Percentiles rank a stretch among this genome's conserved stretches.
These are phyloP conservation scores for Cutaneotrichosporon cavernicola DNA, from an alignment of 1,284 basidiomycete genomes.

Conservation along the genomic window DNA sequence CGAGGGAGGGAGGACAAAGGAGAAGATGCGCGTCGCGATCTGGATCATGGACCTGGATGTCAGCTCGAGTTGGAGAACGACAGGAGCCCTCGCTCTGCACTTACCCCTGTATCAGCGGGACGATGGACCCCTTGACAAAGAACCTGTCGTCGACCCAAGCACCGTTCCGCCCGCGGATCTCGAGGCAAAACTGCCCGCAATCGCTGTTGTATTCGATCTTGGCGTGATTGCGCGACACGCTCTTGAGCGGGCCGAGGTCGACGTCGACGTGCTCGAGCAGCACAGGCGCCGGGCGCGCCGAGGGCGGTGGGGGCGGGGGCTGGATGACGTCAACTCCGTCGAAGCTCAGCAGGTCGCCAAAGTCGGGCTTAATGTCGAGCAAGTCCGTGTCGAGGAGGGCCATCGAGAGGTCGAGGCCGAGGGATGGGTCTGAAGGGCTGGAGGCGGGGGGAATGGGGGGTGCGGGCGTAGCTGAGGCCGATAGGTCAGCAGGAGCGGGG, in stretches of 20 bases:
- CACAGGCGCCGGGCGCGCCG: slow-evolving; percentile 30
- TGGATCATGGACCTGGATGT: slow-evolving; percentile 86
- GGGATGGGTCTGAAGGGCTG: neutral
- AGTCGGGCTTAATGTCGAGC: slow-evolving; percentile 24
- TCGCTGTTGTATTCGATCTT: slow-evolving; percentile 70
- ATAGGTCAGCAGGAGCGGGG: neutral
- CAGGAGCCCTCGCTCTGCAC: slow-evolving; percentile 32
- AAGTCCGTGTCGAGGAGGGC: slow-evolving; percentile 1
- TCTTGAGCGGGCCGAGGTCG: slow-evolving; percentile 94
- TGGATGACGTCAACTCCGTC: slow-evolving; percentile 16
- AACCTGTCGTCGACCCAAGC: slow-evolving; percentile 97
- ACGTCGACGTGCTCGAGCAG: slow-evolving; percentile 72
- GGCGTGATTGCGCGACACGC: slow-evolving; percentile 92
- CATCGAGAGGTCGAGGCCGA: neutral
- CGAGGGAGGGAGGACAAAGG: slow-evolving; percentile 79
- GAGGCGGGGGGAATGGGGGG: neutral
- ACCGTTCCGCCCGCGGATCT: slow-evolving; percentile 91
- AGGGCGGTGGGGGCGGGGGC: slow-evolving; percentile 35
- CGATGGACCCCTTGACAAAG: slow-evolving; percentile 81
- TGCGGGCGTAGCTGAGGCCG: neutral
- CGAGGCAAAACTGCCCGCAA: slow-evolving; percentile 78
- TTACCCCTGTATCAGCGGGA: slow-evolving; percentile 76
- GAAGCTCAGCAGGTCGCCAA: slow-evolving; percentile 14
- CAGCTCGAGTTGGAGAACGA: neutral
- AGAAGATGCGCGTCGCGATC: slow-evolving; percentile 95